Evolutionary conservation across 768 basidiomycete species (phyloP), one percentile per base, ranked within the genome.

Genomic region (Roridomyces roridus): DNA sequence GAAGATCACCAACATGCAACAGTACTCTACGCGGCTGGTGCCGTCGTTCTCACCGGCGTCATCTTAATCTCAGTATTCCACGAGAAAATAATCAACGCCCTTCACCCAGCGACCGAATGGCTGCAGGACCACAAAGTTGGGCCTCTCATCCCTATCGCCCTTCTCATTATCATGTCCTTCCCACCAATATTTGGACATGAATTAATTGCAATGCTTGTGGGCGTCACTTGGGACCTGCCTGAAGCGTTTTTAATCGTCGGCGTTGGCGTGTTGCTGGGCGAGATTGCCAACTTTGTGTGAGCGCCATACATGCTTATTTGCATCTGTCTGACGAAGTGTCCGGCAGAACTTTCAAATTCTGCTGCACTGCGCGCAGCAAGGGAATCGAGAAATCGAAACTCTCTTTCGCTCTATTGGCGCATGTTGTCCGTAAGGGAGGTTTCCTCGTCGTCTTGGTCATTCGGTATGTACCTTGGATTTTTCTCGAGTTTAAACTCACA

Each of bases 371-470:
- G 1, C 87, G 91, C 23, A 91, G 90, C 2, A 87, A 87, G 56
- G 93, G 92, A 58, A 67, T 86, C 45, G 88, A 91, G 61, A 73
- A 77, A 57, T 76, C 70, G 2, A 83, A 77, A n/a, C 74, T 87
- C n/a, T 72, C 76, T 6, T 88, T 88, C 64, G 85, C 80, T 2
- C 83, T 84, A 66, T 70, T 87, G 2, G 83, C 85, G 53, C 76
- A 80, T 72, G 75, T 94, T 17, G 86, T 96, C n/a, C 83, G 91
- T n/a, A 91, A 96, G n/a, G 95, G 94, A 24, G 95, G 94, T 1
- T 93, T 96, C 77, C 85, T 82, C 66, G 85, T 94, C 57, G 89
- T 89, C 0, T 72, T 94, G 41, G 81, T 92, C 51, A 87, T 85
- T 2, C 84, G 91, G 25, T 77, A 87, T 7, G 4, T 8, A 34